Conservation (phyloP, 1,284 basidiomycete species). For the Boletellus deceptivus region DNA sequence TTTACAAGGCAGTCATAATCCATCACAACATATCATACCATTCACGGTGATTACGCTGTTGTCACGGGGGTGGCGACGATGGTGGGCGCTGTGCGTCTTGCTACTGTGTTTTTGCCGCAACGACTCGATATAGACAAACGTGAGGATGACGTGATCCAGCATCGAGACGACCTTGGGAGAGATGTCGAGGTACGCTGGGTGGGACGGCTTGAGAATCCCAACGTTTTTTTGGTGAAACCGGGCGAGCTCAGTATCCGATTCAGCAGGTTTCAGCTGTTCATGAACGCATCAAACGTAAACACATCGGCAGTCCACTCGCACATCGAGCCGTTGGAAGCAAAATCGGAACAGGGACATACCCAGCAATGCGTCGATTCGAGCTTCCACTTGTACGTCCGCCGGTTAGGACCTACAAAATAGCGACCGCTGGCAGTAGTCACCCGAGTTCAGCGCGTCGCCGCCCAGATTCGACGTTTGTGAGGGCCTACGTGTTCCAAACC, state of each 20-base stretch:
- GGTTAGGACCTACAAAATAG: constrained; percentile 26
- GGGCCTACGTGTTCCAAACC: constrained; percentile 13
- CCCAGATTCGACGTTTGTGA: background rate
- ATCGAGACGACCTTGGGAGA: constrained; percentile 10
- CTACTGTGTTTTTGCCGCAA: constrained; percentile 5
- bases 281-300: background rate
- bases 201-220: constrained; percentile 16
- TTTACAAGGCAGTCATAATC: background rate
- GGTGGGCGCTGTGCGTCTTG: background rate
- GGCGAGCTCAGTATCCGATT: constrained; percentile 12
- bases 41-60: background rate
- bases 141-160: constrained; percentile 24
- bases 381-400: constrained; percentile 29
- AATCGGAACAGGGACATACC: constrained; percentile 8
- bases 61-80: background rate
- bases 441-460: background rate
- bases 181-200: constrained; percentile 23
- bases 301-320: background rate
- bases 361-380: constrained; percentile 18
- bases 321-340: background rate
- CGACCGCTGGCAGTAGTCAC: constrained; percentile 16
- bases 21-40: background rate
- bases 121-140: constrained; percentile 22
- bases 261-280: constrained; percentile 17
- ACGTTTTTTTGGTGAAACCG: constrained; percentile 22